A percentile compares a stretch with the other conserved stretches of the same genome.
Evolutionary conservation across 768 basidiomycete species (phyloP).

Genomic region (Boletales sp.): DNA sequence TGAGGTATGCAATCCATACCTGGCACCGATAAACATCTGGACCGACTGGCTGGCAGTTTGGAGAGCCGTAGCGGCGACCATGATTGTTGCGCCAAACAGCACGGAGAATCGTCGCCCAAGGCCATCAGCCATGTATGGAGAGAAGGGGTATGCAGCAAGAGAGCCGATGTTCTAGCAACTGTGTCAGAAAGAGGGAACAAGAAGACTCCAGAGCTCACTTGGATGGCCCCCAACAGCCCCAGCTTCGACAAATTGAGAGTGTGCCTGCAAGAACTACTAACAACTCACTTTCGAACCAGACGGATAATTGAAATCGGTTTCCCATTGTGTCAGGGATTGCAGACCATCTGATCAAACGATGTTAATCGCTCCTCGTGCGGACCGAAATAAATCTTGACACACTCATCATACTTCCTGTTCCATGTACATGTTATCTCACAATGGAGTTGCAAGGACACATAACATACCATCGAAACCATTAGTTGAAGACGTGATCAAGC

Average conservation of each 20-base stretch:
- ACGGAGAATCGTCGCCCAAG: conserved; percentile 31
- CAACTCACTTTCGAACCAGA: no score
- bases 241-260: background rate
- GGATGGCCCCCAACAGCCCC: background rate
- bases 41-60: conserved; percentile 38
- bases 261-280: background rate
- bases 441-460: background rate
- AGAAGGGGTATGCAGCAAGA: conserved; percentile 27
- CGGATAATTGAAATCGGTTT: background rate
- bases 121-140: no score
- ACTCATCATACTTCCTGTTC: conserved; percentile 7
- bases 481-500: conserved; percentile 3
- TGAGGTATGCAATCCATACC: conserved; percentile 20
- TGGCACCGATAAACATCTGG: conserved; percentile 43
- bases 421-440: background rate
- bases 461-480: conserved; percentile 4
- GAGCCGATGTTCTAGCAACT: conserved; percentile 35
- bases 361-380: no score
- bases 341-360: background rate
- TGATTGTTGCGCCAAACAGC: conserved; percentile 31
- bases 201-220: background rate
- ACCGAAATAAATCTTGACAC: background rate
- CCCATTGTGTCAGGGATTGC: background rate
- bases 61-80: conserved; percentile 38
- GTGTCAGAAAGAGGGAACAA: background rate